Evolutionary conservation across 345 rosid species (phyloP).

Genomic region (Eucalyptus paniculata): DNA sequence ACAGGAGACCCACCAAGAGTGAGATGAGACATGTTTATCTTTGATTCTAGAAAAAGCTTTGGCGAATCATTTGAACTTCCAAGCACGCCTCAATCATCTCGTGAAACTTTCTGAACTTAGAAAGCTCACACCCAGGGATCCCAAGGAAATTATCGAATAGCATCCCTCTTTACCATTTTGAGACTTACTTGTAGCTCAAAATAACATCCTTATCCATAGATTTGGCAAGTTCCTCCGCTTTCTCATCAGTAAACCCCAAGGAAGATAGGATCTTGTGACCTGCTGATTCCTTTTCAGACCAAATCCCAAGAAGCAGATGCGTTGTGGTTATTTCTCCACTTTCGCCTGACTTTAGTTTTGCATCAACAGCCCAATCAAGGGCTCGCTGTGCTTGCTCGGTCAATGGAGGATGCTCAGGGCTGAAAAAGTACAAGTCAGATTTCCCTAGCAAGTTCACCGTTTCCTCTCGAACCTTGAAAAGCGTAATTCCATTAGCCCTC

Average conservation of each 20-base stretch:
- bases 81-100: background rate
- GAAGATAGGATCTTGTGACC: constrained; percentile 49
- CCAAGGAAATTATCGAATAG: background rate
- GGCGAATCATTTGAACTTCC: background rate
- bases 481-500: constrained; percentile 71
- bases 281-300: constrained; percentile 78
- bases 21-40: background rate
- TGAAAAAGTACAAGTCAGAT: constrained; percentile 58
- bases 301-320: constrained; percentile 66
- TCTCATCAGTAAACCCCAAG: constrained; percentile 70
- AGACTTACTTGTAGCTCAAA: background rate
- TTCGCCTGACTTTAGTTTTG: constrained; percentile 74
- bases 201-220: constrained; percentile 37
- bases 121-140: background rate
- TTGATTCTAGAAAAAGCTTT: background rate
- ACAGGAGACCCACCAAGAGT: background rate
- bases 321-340: constrained; percentile 71
- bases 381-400: constrained; percentile 77
- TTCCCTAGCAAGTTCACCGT: constrained; percentile 61
- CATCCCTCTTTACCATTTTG: background rate
- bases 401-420: constrained; percentile 82
- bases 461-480: constrained; percentile 66
- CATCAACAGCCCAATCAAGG: constrained; percentile 82
- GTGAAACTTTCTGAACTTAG: background rate
- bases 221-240: constrained; percentile 59